Evolutionary conservation across 768 basidiomycete genomes (phyloP).

Genomic region (Infundibulicybe gibba): DNA sequence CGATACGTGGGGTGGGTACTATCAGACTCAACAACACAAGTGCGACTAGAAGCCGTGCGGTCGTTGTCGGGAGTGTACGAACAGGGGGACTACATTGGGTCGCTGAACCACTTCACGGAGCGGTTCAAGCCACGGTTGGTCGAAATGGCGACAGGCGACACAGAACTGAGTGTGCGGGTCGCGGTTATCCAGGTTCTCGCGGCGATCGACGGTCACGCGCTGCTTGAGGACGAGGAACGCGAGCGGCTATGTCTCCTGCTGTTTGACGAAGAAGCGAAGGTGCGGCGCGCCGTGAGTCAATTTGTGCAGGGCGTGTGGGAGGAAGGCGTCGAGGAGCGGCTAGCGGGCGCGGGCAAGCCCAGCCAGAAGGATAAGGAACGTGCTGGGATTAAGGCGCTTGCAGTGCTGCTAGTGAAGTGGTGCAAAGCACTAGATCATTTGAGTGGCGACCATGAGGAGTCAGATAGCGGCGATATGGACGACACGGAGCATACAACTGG

Average conservation of each 20-base stretch:
- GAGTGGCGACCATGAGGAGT: constrained; percentile 39
- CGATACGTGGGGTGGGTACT: constrained; percentile 96
- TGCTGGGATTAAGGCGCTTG: constrained; percentile 70
- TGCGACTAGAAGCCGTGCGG: constrained; percentile 86
- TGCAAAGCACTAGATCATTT: constrained; percentile 56
- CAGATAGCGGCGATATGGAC: constrained; percentile 35
- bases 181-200: constrained; percentile 83
- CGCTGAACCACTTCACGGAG: constrained; percentile 87
- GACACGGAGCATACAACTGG: constrained; percentile 32
- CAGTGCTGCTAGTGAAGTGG: constrained; percentile 74
- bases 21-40: constrained; percentile 80
- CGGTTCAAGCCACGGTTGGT: constrained; percentile 91
- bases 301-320: constrained; percentile 83
- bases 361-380: constrained; percentile 50
- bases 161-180: constrained; percentile 82
- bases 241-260: constrained; percentile 78
- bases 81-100: constrained; percentile 67
- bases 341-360: constrained; percentile 42
- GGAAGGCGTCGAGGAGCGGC: constrained; percentile 68
- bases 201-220: constrained; percentile 73
- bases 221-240: constrained; percentile 87
- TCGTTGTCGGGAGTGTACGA: constrained; percentile 80
- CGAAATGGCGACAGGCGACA: constrained; percentile 90
- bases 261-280: constrained; percentile 79
- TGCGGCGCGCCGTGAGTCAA: constrained; percentile 75